Conservation (phyloP, 345 rosid genomes). For the Euphorbia pulcherrima region DNA sequence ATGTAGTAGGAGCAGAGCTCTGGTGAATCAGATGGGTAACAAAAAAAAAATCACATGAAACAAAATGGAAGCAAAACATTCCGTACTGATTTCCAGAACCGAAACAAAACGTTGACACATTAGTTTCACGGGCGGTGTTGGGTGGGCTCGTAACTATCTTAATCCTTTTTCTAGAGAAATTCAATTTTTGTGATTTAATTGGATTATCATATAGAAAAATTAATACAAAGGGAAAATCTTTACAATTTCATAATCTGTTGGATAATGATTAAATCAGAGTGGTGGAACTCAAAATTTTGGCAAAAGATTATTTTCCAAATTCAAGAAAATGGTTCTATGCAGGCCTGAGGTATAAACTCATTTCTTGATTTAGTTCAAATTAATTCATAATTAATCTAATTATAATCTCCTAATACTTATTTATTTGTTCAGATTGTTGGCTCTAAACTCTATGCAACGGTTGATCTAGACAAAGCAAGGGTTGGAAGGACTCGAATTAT, state of each 20-base stretch:
- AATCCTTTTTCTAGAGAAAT: no score
- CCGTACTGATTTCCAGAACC: no score
- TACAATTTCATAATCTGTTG: neutral
- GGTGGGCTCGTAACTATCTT: no score
- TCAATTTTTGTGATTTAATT: no score
- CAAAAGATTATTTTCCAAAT: constrained; percentile 28
- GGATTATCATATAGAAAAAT: no score
- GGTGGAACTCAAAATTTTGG: constrained; percentile 24
- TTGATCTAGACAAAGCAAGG: constrained; percentile 71
- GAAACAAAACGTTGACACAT: no score
- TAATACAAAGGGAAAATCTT: no score
- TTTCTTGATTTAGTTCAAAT: neutral
- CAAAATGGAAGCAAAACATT: no score
- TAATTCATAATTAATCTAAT: neutral
- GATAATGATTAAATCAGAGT: neutral
- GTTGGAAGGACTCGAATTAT: constrained; percentile 57
- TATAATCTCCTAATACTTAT: neutral
- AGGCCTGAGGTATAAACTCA: constrained; percentile 6
- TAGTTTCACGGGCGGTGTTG: no score
- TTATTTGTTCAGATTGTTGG: constrained; percentile 32
- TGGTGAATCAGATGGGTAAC: no score
- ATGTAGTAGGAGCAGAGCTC: no score
- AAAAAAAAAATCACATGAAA: no score
- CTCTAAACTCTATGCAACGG: constrained; percentile 51
- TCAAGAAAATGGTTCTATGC: constrained; percentile 36